These are phyloP conservation scores for Aspergillus homomorphus DNA, from an alignment of 495 filamentous ascomycete species.

Conservation along the genomic window DNA sequence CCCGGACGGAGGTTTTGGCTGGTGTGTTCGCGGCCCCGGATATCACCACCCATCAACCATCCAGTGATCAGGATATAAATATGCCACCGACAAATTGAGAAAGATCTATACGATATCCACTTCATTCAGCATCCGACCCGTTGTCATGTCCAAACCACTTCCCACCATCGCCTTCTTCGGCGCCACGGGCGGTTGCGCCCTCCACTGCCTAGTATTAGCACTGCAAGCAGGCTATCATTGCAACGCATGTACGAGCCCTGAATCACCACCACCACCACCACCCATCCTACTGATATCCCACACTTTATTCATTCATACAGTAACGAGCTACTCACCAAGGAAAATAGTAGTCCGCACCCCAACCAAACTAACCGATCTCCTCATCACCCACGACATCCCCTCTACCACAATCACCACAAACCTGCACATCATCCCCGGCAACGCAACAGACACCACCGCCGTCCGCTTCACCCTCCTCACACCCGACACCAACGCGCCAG, in stretches of 20 bases:
- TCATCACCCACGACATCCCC: constrained; percentile 31
- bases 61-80: background rate
- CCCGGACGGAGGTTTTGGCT: background rate
- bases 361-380: constrained; percentile 52
- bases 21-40: too few species aligned
- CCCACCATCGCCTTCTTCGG: constrained; percentile 48
- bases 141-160: background rate
- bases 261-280: background rate
- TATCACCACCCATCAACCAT: too few species aligned
- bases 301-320: background rate
- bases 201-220: constrained; percentile 45
- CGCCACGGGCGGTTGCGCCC: constrained; percentile 48
- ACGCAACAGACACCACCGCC: constrained; percentile 43
- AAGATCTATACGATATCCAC: too few species aligned
- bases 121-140: background rate
- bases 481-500: constrained; percentile 11
- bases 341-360: constrained; percentile 61
- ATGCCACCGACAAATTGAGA: background rate
- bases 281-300: too few species aligned
- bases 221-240: constrained; percentile 50
- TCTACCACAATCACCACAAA: constrained; percentile 27
- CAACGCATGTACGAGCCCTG: constrained; percentile 29
- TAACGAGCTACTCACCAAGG: background rate
- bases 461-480: constrained; percentile 36
- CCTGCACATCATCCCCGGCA: constrained; percentile 50